phyloP scores from a whole-genome alignment of 495 filamentous ascomycete species.

The Aspergillus baeticus region DNA sequence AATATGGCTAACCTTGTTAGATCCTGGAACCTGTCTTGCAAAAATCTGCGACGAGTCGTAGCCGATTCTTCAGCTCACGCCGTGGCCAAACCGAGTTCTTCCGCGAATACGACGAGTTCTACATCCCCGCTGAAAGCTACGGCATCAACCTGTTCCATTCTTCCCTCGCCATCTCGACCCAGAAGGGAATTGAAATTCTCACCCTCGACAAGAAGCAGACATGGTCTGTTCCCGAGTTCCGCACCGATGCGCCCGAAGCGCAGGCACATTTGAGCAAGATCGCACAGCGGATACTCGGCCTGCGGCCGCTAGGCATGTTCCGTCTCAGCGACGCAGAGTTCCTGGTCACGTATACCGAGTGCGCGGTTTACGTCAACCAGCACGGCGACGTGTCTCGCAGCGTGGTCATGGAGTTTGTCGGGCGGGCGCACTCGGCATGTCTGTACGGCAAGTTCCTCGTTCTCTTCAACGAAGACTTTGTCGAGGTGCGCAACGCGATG shows the following conservation, averaged over 20 bases:
- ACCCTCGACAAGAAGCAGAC: constrained; percentile 95
- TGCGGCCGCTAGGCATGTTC: constrained; percentile 93
- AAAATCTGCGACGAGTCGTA: constrained; percentile 58
- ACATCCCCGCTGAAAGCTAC: constrained; percentile 94
- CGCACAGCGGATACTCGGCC: constrained; percentile 71
- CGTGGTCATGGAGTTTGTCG: constrained; percentile 97
- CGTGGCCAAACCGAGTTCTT: constrained; percentile 89
- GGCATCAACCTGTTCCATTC: constrained; percentile 94
- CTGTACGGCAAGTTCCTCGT: constrained; percentile 75
- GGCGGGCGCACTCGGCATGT: constrained; percentile 80
- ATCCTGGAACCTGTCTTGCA: constrained; percentile 94
- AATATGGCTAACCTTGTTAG: constrained; percentile 21
- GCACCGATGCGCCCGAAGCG: constrained; percentile 41
- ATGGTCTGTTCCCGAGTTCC: constrained; percentile 85
- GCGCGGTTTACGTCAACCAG: constrained; percentile 96
- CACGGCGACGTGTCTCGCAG: constrained; percentile 90
- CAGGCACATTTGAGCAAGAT: constrained; percentile 75
- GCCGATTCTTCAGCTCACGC: constrained; percentile 62
- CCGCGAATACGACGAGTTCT: constrained; percentile 98
- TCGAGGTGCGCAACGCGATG: constrained; percentile 95
- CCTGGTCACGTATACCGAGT: constrained; percentile 89
- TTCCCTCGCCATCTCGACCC: constrained; percentile 85
- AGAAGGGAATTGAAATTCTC: constrained; percentile 92
- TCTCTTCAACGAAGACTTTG: constrained; percentile 85
- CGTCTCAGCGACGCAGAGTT: constrained; percentile 90